Conservation (phyloP, 345 rosid genomes). For the Eucalyptus pauciflora region DNA sequence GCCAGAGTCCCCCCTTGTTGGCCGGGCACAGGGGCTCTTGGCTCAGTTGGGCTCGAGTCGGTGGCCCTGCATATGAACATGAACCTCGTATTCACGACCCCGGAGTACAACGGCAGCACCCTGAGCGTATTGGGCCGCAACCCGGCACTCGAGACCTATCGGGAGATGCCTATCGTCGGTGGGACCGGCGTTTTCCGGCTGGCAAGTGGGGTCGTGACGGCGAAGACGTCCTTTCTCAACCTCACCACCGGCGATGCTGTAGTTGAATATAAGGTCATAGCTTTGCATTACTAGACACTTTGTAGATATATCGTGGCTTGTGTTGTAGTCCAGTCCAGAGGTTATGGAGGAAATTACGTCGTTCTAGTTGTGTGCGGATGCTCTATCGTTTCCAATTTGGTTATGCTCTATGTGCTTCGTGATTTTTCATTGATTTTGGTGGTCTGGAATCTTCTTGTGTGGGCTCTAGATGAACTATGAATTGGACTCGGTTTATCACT, state of each 20-base stretch:
- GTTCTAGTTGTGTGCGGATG: not conserved
- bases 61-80: not conserved
- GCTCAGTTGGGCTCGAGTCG: not conserved
- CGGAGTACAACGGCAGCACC: slow-evolving; percentile 54
- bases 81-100: slow-evolving; percentile 43
- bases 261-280: slow-evolving; percentile 58
- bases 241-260: slow-evolving; percentile 44
- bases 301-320: not conserved
- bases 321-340: not conserved
- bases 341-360: not conserved
- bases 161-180: slow-evolving; percentile 18
- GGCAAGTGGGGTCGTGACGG: slow-evolving; percentile 60
- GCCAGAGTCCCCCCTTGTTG: slow-evolving; percentile 6
- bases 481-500: no score
- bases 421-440: not conserved
- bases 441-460: not conserved
- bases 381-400: not conserved
- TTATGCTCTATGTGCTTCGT: not conserved
- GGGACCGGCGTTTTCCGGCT: slow-evolving; percentile 61
- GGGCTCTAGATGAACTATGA: not conserved
- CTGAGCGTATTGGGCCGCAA: slow-evolving; percentile 32
- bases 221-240: slow-evolving; percentile 33
- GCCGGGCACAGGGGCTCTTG: slow-evolving; percentile 60
- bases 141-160: not conserved
- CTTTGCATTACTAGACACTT: slow-evolving; percentile 19